phyloP scores from a whole-genome alignment of 257 asterid species.

The Haberlea rhodopensis region DNA sequence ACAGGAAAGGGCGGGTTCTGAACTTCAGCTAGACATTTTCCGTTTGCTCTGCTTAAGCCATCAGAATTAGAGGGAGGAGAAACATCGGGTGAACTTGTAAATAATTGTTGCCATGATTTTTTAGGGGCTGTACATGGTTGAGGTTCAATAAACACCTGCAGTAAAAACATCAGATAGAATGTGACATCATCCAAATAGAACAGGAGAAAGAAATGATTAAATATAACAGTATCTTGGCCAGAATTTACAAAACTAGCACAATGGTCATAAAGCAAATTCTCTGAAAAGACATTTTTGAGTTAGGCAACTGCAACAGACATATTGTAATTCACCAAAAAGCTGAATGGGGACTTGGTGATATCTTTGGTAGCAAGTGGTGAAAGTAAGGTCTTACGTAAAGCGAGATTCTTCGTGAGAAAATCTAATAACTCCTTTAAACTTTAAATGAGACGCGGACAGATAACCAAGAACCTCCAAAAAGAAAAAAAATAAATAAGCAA shows the following conservation, averaged over 20 bases:
- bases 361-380: background rate
- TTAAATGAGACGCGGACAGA: background rate
- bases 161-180: conserved; percentile 19
- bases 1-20: conserved; percentile 44
- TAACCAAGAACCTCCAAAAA: background rate
- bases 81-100: conserved; percentile 66
- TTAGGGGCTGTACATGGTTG: conserved; percentile 67
- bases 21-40: conserved; percentile 53
- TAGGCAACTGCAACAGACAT: conserved; percentile 12
- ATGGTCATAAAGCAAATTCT: conserved; percentile 14
- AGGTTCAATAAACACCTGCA: conserved; percentile 71
- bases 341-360: background rate
- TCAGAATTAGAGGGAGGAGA: conserved; percentile 50
- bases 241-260: conserved; percentile 13
- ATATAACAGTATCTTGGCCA: conserved; percentile 6
- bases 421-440: background rate
- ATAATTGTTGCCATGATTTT: conserved; percentile 93
- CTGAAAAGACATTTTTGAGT: background rate
- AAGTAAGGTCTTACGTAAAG: background rate
- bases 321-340: conserved; percentile 3
- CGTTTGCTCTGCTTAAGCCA: conserved; percentile 65
- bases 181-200: conserved; percentile 3
- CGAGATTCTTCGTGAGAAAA: background rate
- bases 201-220: background rate
- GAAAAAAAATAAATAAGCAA: background rate